Evolutionary conservation across 2,329 filamentous ascomycete species (phyloP).

Genomic region (Hortaea sp.): DNA sequence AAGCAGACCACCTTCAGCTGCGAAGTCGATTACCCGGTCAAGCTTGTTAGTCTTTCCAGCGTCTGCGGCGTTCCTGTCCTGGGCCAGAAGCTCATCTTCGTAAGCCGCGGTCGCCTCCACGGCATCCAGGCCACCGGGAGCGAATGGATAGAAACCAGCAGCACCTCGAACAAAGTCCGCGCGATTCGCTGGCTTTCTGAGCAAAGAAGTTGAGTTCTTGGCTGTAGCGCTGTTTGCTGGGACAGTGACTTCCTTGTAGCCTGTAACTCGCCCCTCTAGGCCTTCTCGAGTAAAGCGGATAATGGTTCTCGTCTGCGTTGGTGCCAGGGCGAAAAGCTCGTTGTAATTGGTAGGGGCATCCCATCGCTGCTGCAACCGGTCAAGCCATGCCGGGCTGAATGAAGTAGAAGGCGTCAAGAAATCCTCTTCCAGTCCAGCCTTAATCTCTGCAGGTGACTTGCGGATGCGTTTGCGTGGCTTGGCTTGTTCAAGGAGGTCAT

Average conservation of each 20-base stretch:
- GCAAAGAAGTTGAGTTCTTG: conserved; percentile 86
- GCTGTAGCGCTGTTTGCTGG: conserved; percentile 81
- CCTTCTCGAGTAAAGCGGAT: conserved; percentile 87
- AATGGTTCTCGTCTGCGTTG: conserved; percentile 88
- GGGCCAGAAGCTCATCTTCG: conserved; percentile 59
- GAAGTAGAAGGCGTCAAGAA: conserved; percentile 69
- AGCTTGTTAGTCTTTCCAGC: conserved; percentile 43
- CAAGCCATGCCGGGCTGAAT: conserved; percentile 80
- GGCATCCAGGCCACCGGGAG: conserved; percentile 77
- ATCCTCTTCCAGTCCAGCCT: conserved; percentile 60
- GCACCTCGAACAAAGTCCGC: conserved; percentile 89
- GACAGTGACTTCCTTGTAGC: conserved; percentile 88
- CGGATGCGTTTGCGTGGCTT: conserved; percentile 43
- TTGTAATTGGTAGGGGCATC: conserved; percentile 69
- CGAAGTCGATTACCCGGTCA: conserved; percentile 79
- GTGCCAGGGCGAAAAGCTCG: conserved; percentile 77
- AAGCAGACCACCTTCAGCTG: conserved; percentile 65
- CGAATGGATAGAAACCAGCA: conserved; percentile 89
- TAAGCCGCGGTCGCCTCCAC: conserved; percentile 77
- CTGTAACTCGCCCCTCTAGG: conserved; percentile 82
- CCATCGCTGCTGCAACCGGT: conserved; percentile 83
- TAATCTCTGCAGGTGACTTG: conserved; percentile 52
- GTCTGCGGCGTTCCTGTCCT: conserved; percentile 36
- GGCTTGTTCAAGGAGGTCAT: conserved; percentile 48
- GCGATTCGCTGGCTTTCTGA: conserved; percentile 73